Conservation (phyloP, 345 rosid genomes). For the Syzygium grande region DNA sequence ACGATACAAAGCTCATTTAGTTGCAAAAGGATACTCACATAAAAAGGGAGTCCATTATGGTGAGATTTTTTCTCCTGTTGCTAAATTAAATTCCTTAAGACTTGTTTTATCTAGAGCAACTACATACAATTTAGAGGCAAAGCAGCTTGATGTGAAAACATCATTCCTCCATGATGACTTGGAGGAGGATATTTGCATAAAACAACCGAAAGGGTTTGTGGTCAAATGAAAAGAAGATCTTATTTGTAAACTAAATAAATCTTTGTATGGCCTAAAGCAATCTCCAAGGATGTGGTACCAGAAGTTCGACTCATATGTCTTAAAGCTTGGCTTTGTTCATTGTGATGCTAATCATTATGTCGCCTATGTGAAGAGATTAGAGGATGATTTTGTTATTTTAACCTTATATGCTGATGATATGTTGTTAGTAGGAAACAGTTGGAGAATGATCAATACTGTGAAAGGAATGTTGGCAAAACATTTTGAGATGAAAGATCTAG, state of each 20-base stretch:
- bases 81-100: neutral
- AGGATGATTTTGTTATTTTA: neutral
- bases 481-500: neutral
- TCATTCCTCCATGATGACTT: neutral
- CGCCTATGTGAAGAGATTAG: neutral
- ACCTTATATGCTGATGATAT: neutral
- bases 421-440: neutral
- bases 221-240: neutral
- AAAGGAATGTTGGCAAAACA: neutral
- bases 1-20: neutral
- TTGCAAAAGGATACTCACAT: no score
- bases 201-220: neutral
- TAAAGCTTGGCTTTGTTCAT: neutral
- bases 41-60: neutral
- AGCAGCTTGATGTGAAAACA: neutral
- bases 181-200: neutral
- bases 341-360: neutral
- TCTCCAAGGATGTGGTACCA: neutral
- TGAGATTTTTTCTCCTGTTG: neutral
- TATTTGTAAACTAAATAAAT: neutral
- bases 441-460: neutral
- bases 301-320: neutral
- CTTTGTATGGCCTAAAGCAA: neutral
- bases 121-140: neutral
- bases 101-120: neutral